Base-by-base conservation (phyloP, 2,329 filamentous ascomycete genomes). In the Xylariales sp. region DNA sequence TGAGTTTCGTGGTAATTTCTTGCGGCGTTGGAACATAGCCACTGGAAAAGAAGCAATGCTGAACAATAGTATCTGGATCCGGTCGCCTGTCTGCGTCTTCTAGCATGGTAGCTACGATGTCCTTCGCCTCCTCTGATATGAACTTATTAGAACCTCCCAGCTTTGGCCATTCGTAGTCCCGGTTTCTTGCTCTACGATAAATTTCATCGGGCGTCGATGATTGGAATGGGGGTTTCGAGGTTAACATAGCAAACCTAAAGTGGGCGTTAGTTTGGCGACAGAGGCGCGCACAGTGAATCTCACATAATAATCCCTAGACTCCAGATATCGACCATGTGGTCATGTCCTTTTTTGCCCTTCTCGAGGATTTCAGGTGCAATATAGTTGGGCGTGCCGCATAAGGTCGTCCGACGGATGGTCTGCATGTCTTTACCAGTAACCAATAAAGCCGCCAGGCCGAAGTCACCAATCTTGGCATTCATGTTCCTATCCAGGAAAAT, bases 301-400 rank as follows among this genome's bases (percentile, higher is more conserved):
- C 83, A 94, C 90, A 97, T 94, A 78, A 99, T 99, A 73, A 99
- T 96, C 23, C 97, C 96, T 77, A 99, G 86, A 52, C 95, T 97
- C 97, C 97, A 99, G 64, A 99, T 93, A 78, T 99, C 96, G 3
- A 99, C 96, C 84, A 97, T 97, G 78, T 98, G 94, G 73, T 97
- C 96, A 78, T 99, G 96, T 0, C 96, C 96, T 75, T 95, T 93
- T 77, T 93, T 96, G 41, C 92, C 93, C 83, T 96, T 97, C 77
- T 97, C 93, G 59, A 99, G 82, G 69, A 99, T 97, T 77, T 99
- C 96, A 0, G 96, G 96, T 0, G 96, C 96, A 74, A 99, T 97
- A 79, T 99, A 99, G 80, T 99, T 99, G 1, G 96, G 96, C 4
- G 96, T 99, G 66, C 96, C 96, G 75, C 96, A 99, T 67, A 99